phyloP scores from a whole-genome alignment of 1,284 basidiomycete genomes.

The Melampsora larici-populina region DNA sequence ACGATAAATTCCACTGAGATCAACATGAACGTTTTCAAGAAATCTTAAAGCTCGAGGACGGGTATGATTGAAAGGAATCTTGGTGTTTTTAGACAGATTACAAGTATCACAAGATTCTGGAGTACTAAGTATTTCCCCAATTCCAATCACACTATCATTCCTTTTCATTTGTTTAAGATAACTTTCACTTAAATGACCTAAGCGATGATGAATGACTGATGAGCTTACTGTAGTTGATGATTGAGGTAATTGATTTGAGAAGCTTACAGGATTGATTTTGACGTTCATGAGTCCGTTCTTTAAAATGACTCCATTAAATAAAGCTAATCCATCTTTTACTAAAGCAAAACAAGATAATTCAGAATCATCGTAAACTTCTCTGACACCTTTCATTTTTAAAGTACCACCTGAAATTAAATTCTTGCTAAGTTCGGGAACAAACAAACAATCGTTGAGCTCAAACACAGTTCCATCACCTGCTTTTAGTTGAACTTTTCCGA shows the following conservation, averaged over 20 bases:
- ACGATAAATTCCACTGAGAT: background rate
- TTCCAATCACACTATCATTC: background rate
- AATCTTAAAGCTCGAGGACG: background rate
- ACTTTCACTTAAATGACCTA: background rate
- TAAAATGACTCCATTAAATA: background rate
- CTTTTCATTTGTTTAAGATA: background rate
- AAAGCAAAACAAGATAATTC: background rate
- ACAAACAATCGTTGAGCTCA: background rate
- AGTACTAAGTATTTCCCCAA: background rate
- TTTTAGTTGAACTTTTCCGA: background rate
- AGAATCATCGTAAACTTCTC: background rate
- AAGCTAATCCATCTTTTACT: background rate
- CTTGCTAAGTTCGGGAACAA: background rate
- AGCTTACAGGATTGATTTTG: background rate
- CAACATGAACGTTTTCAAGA: conserved; percentile 1
- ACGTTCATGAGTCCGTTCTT: too few species aligned
- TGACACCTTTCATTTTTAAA: background rate
- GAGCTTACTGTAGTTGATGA: background rate
- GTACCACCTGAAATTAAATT: background rate
- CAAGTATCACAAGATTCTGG: background rate
- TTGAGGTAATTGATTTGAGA: too few species aligned
- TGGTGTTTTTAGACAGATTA: background rate
- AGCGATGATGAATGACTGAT: background rate
- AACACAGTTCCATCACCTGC: background rate
- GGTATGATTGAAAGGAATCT: background rate